These are phyloP conservation scores for Macrophomina phaseolina DNA, from an alignment of 2,329 filamentous ascomycete species.

Conservation along the genomic window DNA sequence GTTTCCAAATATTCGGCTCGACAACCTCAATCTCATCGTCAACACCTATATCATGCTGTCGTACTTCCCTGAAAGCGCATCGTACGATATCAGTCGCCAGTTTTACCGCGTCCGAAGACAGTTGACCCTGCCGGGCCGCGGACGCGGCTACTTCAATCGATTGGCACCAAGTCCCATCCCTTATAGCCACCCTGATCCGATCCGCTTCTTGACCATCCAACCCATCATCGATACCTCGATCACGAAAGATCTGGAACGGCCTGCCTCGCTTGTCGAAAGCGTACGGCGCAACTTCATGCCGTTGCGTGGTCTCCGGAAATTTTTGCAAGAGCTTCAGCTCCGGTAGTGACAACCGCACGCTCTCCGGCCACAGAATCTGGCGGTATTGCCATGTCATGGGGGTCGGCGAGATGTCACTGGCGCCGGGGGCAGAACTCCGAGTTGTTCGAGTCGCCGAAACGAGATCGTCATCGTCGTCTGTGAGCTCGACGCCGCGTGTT, in stretches of 20 bases:
- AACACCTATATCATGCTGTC: neutral
- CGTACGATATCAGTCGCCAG: neutral
- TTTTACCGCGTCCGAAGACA: neutral
- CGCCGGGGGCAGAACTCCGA: no score
- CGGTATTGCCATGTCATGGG: neutral
- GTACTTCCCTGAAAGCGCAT: neutral
- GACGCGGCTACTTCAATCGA: neutral
- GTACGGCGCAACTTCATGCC: constrained; percentile 3
- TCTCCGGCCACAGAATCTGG: neutral
- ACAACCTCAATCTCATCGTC: neutral
- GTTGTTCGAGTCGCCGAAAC: no score
- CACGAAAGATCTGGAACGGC: neutral
- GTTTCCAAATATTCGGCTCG: neutral
- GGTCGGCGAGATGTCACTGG: no score
- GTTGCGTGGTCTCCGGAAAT: no score
- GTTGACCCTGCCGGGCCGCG: neutral
- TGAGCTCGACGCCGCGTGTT: no score
- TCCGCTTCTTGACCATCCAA: neutral
- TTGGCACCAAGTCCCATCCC: neutral
- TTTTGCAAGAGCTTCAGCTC: neutral
- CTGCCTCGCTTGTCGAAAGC: neutral
- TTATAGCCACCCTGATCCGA: neutral
- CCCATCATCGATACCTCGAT: neutral
- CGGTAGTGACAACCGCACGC: neutral
- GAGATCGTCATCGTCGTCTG: neutral